Base-by-base conservation (phyloP, 73 alveolate genomes). In the Paramecium sexaurelia region DNA sequence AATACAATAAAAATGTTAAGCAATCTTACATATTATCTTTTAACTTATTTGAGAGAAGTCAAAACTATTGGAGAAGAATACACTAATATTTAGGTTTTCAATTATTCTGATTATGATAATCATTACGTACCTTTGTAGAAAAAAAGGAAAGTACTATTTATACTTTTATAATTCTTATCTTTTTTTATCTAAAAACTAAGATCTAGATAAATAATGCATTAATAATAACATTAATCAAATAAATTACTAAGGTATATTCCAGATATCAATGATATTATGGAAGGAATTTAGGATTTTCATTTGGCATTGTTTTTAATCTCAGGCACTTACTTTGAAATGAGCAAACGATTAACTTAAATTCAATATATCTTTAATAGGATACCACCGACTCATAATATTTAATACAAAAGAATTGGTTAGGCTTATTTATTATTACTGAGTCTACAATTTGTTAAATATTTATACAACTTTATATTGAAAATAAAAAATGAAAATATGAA, bases 351-450 rank as follows among this genome's bases (percentile, higher is more conserved):
- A 15, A 88, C 91, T 3, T 10, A 43, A 11, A 69, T 71, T 33
- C n/a, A 68, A 61, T 69, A 39, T 27, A 82, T 88, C 10, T 88
- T 88, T 32, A 41, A 37, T 55, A 67, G 87, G n/a, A 15, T 56
- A 22, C 90, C 90, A 24, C 87, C 85, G 7, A 88, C 33, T 69
- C 94, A 88, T 29, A 68, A 68, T 35, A 67, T 87, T n/a, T 67
- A 47, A 19, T 87, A 87, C 29, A 67, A 61, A 68, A 87, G 69
- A 26, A 78, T 87, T 37, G 93, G 93, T 1, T 35, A 40, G 32
- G 61, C 69, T 66, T 75, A 67, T 29, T 57, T 55, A 37, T 37
- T 87, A 67, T 26, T 67, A 87, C 7, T 68, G 35, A 27, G 39
- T 15, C 15, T 69, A 10, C 55, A 88, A 82, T 88, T 39, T 71